Evolutionary conservation across 1,284 basidiomycete species (phyloP).

Genomic region (Cystobasidiaceae sp.): DNA sequence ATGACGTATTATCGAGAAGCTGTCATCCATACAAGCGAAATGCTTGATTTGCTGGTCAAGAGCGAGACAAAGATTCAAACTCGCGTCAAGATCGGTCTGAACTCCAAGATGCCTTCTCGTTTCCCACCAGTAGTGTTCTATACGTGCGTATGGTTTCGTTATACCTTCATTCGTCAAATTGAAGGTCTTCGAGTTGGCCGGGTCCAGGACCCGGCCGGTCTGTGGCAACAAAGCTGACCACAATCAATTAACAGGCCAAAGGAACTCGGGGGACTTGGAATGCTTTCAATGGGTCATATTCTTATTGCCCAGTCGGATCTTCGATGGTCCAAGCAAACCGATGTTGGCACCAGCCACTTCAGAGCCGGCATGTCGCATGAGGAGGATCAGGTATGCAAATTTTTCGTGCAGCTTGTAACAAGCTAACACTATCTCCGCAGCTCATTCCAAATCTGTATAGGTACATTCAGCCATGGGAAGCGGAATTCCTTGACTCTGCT

Average conservation of each 20-base stretch:
- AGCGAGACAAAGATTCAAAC: slow-evolving; percentile 98
- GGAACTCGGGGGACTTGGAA: slow-evolving; percentile 94
- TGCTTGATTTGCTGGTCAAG: slow-evolving; percentile 89
- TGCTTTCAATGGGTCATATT: slow-evolving; percentile 99
- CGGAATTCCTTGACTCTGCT: slow-evolving; percentile 95
- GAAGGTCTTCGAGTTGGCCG: slow-evolving; percentile 52
- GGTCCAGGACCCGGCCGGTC: slow-evolving; percentile 79
- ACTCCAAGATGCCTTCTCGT: slow-evolving; percentile 80
- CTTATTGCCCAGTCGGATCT: slow-evolving; percentile 96
- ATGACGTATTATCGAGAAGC: slow-evolving; percentile 64
- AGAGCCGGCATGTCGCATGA: slow-evolving; percentile 78
- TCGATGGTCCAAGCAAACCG: slow-evolving; percentile 97
- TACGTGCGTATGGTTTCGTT: background rate
- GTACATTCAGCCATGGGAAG: slow-evolving; percentile 97
- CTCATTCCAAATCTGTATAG: slow-evolving; percentile 96
- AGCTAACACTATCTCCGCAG: slow-evolving; percentile 54
- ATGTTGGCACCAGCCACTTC: slow-evolving; percentile 60
- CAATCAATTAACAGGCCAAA: slow-evolving; percentile 40
- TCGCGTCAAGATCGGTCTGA: slow-evolving; percentile 87
- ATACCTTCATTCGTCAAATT: background rate
- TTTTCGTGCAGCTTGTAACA: slow-evolving; percentile 46
- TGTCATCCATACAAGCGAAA: slow-evolving; percentile 92
- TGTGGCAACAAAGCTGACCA: slow-evolving; percentile 55
- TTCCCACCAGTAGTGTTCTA: slow-evolving; percentile 64
- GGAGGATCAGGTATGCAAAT: slow-evolving; percentile 36